Percentiles rank a stretch among this genome's conserved stretches.
phyloP scores from a whole-genome alignment of 2,329 filamentous ascomycete species.

The Ophiognomonia clavigignenti-juglandacearum region DNA sequence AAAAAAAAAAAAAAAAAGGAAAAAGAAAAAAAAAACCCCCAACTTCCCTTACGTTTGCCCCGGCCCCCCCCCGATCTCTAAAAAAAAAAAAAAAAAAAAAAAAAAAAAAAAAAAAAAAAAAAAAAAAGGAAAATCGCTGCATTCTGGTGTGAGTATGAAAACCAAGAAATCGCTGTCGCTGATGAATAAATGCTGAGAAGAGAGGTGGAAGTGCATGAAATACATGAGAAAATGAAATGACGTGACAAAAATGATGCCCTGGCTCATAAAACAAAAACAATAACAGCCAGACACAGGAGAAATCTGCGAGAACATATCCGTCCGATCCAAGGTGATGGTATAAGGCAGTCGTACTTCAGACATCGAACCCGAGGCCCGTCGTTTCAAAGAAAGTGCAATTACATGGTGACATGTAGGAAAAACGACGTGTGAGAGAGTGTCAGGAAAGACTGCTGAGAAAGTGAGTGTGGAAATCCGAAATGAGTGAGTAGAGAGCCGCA shows the following conservation, averaged over 20 bases:
- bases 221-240: background rate
- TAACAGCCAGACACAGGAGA: constrained; percentile 3
- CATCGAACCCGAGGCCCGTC: background rate
- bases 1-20: background rate
- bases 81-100: background rate
- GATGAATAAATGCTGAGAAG: no score
- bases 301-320: constrained; percentile 7
- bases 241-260: background rate
- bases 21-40: constrained; percentile 6
- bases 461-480: background rate
- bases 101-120: background rate
- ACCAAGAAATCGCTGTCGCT: no score
- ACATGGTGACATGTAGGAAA: constrained; percentile 5
- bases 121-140: background rate
- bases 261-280: background rate
- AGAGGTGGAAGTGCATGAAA: background rate
- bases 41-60: constrained; percentile 11
- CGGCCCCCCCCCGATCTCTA: background rate
- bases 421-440: background rate
- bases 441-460: background rate
- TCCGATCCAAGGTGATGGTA: constrained; percentile 1
- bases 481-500: constrained; percentile 4
- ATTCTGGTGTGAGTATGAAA: no score
- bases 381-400: background rate
- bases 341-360: background rate